Evolutionary conservation across 225 moss, liverwort and hornwort species (phyloP).

Genomic region (Pleurozium schreberi): DNA sequence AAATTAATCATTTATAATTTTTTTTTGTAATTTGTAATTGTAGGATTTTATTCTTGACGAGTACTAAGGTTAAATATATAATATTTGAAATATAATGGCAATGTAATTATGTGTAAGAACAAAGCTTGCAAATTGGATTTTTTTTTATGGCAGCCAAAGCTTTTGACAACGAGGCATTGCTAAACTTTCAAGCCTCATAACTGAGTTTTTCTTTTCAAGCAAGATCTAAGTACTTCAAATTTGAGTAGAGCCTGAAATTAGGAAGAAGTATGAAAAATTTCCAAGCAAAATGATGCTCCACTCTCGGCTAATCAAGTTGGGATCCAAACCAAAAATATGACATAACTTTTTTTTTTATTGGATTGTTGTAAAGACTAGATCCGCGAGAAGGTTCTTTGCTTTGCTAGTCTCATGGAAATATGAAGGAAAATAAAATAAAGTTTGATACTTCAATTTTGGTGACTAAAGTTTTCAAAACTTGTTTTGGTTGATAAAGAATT

Average conservation of each 20-base stretch:
- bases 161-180: not conserved
- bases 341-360: no score
- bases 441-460: not conserved
- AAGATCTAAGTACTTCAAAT: not conserved
- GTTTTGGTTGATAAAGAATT: not conserved
- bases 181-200: not conserved
- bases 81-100: not conserved
- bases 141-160: fast-evolving
- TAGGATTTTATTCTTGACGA: not conserved
- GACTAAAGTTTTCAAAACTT: not conserved
- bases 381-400: no score
- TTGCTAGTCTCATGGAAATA: not conserved
- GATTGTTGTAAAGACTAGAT: no score
- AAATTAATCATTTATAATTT: no score
- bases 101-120: no score
- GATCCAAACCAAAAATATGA: no score
- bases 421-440: not conserved
- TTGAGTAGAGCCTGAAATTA: no score
- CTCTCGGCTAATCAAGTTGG: no score
- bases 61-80: not conserved
- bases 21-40: fast-evolving
- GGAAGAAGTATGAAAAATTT: not conserved
- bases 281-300: no score
- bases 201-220: not conserved
- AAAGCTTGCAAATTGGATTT: not conserved